phyloP scores from a whole-genome alignment of 768 basidiomycete genomes.

The Psilocybe azurescens region DNA sequence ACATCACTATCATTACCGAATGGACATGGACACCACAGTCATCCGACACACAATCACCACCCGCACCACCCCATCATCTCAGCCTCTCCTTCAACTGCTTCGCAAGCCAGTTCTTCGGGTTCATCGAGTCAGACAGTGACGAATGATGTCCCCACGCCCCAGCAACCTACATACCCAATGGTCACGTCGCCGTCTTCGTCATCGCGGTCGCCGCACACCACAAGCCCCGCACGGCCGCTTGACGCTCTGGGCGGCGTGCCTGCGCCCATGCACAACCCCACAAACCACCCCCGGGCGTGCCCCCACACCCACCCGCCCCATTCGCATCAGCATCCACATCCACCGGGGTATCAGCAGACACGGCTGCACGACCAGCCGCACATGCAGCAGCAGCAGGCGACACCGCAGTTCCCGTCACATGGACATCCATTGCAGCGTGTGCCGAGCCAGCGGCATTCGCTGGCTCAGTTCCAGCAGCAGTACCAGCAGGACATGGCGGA shows the following conservation, averaged over 20 bases:
- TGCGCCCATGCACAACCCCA: conserved; percentile 10
- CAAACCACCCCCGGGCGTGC: conserved; percentile 11
- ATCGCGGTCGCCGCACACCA: conserved; percentile 1
- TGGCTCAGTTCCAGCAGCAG: not conserved
- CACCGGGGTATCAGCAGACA: not conserved
- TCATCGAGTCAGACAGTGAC: conserved; percentile 14
- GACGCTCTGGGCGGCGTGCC: conserved; percentile 18
- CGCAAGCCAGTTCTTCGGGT: conserved; percentile 14
- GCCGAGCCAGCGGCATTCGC: not conserved
- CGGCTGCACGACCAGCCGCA: conserved; percentile 1
- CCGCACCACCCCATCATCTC: conserved; percentile 2
- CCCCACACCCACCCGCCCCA: conserved; percentile 16
- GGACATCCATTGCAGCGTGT: not conserved
- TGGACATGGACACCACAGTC: conserved; percentile 14
- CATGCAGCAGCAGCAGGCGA: conserved; percentile 1
- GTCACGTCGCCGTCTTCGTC: conserved; percentile 9
- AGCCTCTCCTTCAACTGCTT: conserved; percentile 1
- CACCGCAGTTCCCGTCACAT: not conserved
- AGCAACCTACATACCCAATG: not conserved
- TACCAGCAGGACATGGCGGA: not conserved
- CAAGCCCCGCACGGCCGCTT: conserved; percentile 19
- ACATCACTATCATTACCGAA: conserved; percentile 13
- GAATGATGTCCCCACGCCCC: not conserved
- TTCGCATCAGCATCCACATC: conserved; percentile 14
- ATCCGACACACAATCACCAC: not conserved